phyloP scores from a whole-genome alignment of 2,329 filamentous ascomycete species.

The Coniochaeta ligniaria region DNA sequence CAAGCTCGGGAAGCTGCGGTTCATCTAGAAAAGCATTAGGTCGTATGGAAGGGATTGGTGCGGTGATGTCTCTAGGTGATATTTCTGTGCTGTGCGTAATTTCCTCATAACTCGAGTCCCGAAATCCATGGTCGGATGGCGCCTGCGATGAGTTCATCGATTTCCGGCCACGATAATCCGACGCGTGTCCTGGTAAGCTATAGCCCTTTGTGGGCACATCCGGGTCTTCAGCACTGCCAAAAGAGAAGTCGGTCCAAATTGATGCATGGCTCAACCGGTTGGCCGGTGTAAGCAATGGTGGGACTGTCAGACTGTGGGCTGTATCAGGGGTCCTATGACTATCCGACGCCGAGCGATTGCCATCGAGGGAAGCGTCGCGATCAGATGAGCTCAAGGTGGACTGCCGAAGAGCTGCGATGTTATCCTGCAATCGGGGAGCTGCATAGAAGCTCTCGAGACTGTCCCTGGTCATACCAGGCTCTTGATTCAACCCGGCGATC shows the following conservation, averaged over 20 bases:
- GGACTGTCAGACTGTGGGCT: slow-evolving; percentile 39
- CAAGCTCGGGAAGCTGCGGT: slow-evolving; percentile 41
- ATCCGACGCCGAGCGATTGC: slow-evolving; percentile 15
- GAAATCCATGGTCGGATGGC: slow-evolving; percentile 16
- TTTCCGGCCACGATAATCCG: slow-evolving; percentile 9
- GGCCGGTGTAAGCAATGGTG: slow-evolving; percentile 31
- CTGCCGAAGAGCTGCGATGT: slow-evolving; percentile 23
- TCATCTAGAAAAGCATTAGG: slow-evolving; percentile 15
- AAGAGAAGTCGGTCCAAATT: slow-evolving; percentile 53
- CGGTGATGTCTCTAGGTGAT: slow-evolving; percentile 22
- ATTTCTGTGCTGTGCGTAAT: slow-evolving; percentile 21
- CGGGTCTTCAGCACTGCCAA: slow-evolving; percentile 42
- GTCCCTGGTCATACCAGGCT: slow-evolving; percentile 12
- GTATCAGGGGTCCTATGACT: slow-evolving; percentile 26
- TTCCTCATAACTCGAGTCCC: slow-evolving; percentile 14
- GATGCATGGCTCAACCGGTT: slow-evolving; percentile 48
- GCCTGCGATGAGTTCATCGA: slow-evolving; percentile 14
- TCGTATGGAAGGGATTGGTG: slow-evolving; percentile 12
- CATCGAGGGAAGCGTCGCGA: slow-evolving; percentile 19
- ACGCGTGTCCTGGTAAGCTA: slow-evolving; percentile 8
- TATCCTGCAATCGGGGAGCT: slow-evolving; percentile 22
- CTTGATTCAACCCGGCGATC: background rate
- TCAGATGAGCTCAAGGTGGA: slow-evolving; percentile 23
- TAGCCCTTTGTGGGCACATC: slow-evolving; percentile 17
- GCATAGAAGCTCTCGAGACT: slow-evolving; percentile 23